Evolutionary conservation across 768 basidiomycete genomes (phyloP).

Genomic region (Calocera cornea): DNA sequence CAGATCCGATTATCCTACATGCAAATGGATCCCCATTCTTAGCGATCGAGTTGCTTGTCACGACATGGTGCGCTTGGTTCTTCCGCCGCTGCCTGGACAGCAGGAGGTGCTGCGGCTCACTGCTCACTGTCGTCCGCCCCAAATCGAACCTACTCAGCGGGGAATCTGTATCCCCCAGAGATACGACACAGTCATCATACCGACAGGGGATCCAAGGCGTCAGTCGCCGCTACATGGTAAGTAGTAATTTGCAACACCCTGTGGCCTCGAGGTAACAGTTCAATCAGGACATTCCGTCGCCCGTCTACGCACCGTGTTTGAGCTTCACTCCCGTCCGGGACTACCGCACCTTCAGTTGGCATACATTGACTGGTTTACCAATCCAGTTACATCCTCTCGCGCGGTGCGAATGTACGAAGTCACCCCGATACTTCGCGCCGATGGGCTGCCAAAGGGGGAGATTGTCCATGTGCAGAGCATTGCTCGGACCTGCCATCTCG

Average conservation of each 20-base stretch:
- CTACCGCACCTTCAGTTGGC: slow-evolving; percentile 13
- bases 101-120: background rate
- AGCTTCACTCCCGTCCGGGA: slow-evolving; percentile 7
- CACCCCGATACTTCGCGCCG: too few species aligned
- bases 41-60: background rate
- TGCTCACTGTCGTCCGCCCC: background rate
- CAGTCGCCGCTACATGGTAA: too few species aligned
- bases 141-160: background rate
- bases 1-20: background rate
- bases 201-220: background rate
- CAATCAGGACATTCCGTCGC: background rate
- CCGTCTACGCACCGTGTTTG: slow-evolving; percentile 12
- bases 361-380: slow-evolving; percentile 21
- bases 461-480: background rate
- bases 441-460: too few species aligned
- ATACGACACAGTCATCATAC: slow-evolving; percentile 12
- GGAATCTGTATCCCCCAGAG: background rate
- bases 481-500: background rate
- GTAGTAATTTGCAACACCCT: too few species aligned
- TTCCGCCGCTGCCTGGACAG: background rate
- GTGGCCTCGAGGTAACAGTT: too few species aligned
- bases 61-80: background rate
- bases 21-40: background rate
- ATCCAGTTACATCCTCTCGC: background rate
- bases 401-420: too few species aligned